Evolutionary conservation across 108 stramenopile genomes (phyloP).

Genomic region (Skeletonema costatum): DNA sequence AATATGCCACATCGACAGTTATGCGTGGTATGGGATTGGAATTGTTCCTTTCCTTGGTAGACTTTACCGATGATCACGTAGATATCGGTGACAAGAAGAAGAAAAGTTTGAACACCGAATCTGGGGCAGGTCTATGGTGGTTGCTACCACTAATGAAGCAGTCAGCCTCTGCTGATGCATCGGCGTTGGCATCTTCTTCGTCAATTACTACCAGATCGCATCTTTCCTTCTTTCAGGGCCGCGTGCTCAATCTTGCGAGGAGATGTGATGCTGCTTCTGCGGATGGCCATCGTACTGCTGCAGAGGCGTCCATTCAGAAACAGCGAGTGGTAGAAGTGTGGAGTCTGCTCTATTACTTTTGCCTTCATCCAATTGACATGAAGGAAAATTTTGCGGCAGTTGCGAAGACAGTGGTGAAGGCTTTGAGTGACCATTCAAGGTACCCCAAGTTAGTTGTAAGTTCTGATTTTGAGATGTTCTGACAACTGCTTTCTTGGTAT

Average conservation of each 20-base stretch:
- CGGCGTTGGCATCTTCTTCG: slow-evolving; percentile 1
- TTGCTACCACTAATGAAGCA: slow-evolving; percentile 66
- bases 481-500: slow-evolving; percentile 5
- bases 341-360: slow-evolving; percentile 73
- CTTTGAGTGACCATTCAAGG: slow-evolving; percentile 69
- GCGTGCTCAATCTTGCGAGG: slow-evolving; percentile 66
- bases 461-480: neutral
- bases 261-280: slow-evolving; percentile 61
- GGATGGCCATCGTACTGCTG: slow-evolving; percentile 45
- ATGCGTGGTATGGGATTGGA: slow-evolving; percentile 74
- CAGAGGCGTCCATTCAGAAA: slow-evolving; percentile 40
- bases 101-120: slow-evolving; percentile 27
- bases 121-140: slow-evolving; percentile 60
- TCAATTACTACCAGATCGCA: slow-evolving; percentile 15
- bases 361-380: slow-evolving; percentile 60
- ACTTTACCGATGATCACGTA: slow-evolving; percentile 41
- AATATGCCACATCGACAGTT: slow-evolving; percentile 59
- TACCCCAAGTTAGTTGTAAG: slow-evolving; percentile 83
- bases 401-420: slow-evolving; percentile 63
- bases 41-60: slow-evolving; percentile 53
- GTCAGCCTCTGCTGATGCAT: slow-evolving; percentile 19
- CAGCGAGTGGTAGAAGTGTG: slow-evolving; percentile 69
- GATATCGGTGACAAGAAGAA: slow-evolving; percentile 5
- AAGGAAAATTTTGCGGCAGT: slow-evolving; percentile 53
- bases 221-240: slow-evolving; percentile 70